Base-by-base conservation (phyloP, 1,284 basidiomycete species). In the Microbotryomycetes sp. region DNA sequence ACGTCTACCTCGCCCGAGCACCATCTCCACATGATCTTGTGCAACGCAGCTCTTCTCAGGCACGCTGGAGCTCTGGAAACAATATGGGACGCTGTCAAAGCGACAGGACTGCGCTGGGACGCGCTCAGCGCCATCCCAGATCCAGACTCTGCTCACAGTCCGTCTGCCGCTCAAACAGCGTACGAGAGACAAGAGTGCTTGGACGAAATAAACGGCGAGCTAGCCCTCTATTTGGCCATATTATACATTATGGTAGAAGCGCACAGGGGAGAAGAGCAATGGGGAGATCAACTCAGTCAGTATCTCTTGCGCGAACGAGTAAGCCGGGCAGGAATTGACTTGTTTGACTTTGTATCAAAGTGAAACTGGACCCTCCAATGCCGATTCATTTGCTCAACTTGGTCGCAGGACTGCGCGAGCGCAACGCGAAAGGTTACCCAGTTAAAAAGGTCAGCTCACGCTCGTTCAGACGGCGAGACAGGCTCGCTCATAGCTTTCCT, bases 241-340 rank as follows among this genome's bases (percentile, higher is more conserved):
- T 78, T 97, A 47, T 97, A 97, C 74, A 91, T 94, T 74, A 78
- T 97, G 64, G 86, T 96, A 27, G 92, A 96, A 76, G 83, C 92
- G 26, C 89, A 91, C 76, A 87, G 93, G 72, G 85, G 86, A 4
- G 88, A 94, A 68, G 89, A 92, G 61, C 85, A 90, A 69, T 96
- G 96, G 74, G 91, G 89, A 3, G 91, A 96, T 68, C 92, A 97
- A 76, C 79, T 97, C 54, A 97, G 92, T 94, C 76, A 79, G 91
- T 81, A 0, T 5, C 4, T 11, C 1, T 18, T 1, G 3, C 6
- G 18, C 1, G 24, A 9, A 21, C 15, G 27, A 21, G n/a, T n/a
- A 21, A 23, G 18, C 29, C 21, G n/a, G 46, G 2, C 1, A 3
- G 28, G 15, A 24, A 46, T 41, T 30, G 46, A 51, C 23, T 45